Evolutionary conservation across 805 yeast genomes (phyloP).

Genomic region (Wickerhamomyces tratensis): DNA sequence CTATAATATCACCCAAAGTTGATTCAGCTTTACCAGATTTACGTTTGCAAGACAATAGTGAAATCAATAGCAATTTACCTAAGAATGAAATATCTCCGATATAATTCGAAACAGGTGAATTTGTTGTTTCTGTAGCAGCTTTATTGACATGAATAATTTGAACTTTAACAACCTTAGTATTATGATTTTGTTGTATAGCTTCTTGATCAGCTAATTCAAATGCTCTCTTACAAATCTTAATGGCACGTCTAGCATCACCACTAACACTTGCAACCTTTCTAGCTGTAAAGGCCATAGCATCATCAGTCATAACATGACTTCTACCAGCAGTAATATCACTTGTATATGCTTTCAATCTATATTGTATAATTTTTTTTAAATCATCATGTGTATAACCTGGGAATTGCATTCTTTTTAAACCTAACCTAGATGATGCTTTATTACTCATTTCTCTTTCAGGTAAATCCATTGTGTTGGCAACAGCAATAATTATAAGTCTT

Average conservation of each 20-base stretch:
- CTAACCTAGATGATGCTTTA: slow-evolving; percentile 86
- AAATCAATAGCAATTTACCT: slow-evolving; percentile 63
- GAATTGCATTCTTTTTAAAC: slow-evolving; percentile 78
- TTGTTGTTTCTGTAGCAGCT: slow-evolving; percentile 73
- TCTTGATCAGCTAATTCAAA: slow-evolving; percentile 71
- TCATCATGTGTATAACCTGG: slow-evolving; percentile 82
- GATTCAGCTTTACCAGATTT: slow-evolving; percentile 67
- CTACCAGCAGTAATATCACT: slow-evolving; percentile 10
- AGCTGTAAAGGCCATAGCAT: slow-evolving; percentile 86
- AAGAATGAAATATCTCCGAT: slow-evolving; percentile 54
- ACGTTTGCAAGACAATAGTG: slow-evolving; percentile 51
- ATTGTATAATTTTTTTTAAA: slow-evolving; percentile 62
- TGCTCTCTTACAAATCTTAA: slow-evolving; percentile 81
- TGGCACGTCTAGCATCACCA: slow-evolving; percentile 94
- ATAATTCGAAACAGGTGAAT: slow-evolving; percentile 58
- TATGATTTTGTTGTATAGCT: slow-evolving; percentile 31
- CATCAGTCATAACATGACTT: slow-evolving; percentile 34
- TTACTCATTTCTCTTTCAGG: slow-evolving; percentile 85
- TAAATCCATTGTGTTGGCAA: slow-evolving; percentile 95
- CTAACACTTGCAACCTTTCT: slow-evolving; percentile 93
- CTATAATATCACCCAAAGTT: slow-evolving; percentile 65
- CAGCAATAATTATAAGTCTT: slow-evolving; percentile 78
- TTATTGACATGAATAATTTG: slow-evolving; percentile 65
- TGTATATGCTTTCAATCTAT: slow-evolving; percentile 46
- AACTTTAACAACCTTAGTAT: slow-evolving; percentile 35